Percentiles rank a stretch among this genome's conserved stretches.
phyloP scores from a whole-genome alignment of 208 protist genomes.

The Leishmania lainsoni region DNA sequence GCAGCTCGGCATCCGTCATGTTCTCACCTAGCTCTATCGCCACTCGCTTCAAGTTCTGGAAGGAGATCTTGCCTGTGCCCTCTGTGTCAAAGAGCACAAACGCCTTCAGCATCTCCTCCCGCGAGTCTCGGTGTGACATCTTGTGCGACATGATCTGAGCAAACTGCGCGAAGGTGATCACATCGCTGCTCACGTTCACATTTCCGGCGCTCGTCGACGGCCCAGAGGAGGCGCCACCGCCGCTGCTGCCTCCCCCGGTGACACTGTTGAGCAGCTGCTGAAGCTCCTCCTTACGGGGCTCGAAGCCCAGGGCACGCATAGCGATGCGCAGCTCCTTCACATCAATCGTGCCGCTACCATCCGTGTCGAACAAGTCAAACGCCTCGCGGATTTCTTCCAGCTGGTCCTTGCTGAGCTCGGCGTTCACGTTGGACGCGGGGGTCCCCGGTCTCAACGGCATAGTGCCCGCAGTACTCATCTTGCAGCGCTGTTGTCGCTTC shows the following conservation, averaged over 20 bases:
- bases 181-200: slow-evolving; percentile 13
- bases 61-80: slow-evolving; percentile 94
- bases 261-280: slow-evolving; percentile 73
- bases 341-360: slow-evolving; percentile 94
- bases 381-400: slow-evolving; percentile 95
- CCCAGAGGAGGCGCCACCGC: background rate
- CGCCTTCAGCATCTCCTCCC: slow-evolving; percentile 96
- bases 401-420: slow-evolving; percentile 81
- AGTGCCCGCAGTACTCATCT: background rate
- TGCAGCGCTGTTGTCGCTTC: background rate
- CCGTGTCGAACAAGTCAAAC: slow-evolving; percentile 97
- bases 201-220: background rate
- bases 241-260: background rate
- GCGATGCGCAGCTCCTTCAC: slow-evolving; percentile 93
- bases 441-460: background rate
- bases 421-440: slow-evolving; percentile 9
- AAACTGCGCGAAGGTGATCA: slow-evolving; percentile 88
- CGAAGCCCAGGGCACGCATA: slow-evolving; percentile 95
- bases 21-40: slow-evolving; percentile 96
- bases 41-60: slow-evolving; percentile 97
- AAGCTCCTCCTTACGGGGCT: slow-evolving; percentile 94
- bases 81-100: slow-evolving; percentile 97
- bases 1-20: slow-evolving; percentile 96
- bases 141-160: slow-evolving; percentile 89
- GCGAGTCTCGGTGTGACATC: slow-evolving; percentile 89